Conservation (phyloP, 495 filamentous ascomycete species). For the Penicillium cataractarum region DNA sequence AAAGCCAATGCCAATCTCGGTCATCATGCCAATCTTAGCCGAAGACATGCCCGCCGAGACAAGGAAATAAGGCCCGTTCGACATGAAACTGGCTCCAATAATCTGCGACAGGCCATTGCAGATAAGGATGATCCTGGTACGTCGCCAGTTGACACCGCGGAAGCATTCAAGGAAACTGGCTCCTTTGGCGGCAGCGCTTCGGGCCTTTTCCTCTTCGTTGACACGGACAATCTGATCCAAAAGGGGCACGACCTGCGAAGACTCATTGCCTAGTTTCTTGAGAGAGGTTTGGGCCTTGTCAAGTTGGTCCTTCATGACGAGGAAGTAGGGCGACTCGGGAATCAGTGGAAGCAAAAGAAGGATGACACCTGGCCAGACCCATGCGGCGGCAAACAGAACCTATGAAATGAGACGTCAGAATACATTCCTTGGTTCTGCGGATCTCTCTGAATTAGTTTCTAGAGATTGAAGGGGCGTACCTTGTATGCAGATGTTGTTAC, state of each 20-base stretch:
- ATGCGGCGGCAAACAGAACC: constrained; percentile 23
- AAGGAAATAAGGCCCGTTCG: constrained; percentile 33
- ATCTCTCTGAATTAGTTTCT: background rate
- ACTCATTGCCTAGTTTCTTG: constrained; percentile 3
- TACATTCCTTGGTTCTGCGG: background rate
- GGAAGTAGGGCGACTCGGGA: constrained; percentile 18
- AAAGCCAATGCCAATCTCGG: constrained; percentile 29
- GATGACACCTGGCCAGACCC: constrained; percentile 19
- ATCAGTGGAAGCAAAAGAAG: constrained; percentile 8
- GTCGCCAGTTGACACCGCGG: constrained; percentile 31
- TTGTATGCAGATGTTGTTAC: constrained; percentile 14
- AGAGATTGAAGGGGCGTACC: background rate
- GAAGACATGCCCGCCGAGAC: constrained; percentile 26
- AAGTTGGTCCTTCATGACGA: constrained; percentile 15
- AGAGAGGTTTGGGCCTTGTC: constrained; percentile 13
- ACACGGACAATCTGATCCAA: constrained; percentile 7
- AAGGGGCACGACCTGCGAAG: background rate
- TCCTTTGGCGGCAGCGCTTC: constrained; percentile 4
- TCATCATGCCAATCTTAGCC: constrained; percentile 23
- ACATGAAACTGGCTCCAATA: constrained; percentile 27
- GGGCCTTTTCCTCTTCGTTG: constrained; percentile 13
- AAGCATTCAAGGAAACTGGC: constrained; percentile 30
- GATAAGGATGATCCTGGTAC: constrained; percentile 34
- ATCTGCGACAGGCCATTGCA: constrained; percentile 26
- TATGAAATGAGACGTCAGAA: background rate